Evolutionary conservation across 1,139 yeast species (phyloP).

Genomic region (Sugiyamaella xylanicola): DNA sequence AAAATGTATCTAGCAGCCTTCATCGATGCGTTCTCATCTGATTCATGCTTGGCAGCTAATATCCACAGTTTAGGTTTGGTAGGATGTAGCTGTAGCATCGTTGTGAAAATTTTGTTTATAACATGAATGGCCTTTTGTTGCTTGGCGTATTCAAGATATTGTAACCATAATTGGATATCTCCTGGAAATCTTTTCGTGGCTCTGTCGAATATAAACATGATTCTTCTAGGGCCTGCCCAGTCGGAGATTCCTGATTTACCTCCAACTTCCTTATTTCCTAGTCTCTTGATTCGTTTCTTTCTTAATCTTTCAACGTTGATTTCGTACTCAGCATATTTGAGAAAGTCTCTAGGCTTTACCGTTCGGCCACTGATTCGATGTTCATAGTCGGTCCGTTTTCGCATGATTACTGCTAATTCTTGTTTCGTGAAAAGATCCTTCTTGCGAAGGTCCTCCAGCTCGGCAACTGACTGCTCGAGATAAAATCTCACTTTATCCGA

Average conservation of each 20-base stretch:
- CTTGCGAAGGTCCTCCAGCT: conserved; percentile 80
- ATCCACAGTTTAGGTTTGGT: conserved; percentile 89
- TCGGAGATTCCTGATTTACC: conserved; percentile 57
- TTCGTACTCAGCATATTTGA: conserved; percentile 82
- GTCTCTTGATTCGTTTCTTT: conserved; percentile 66
- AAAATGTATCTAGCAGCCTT: conserved; percentile 85
- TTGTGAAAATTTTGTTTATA: conserved; percentile 78
- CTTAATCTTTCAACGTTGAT: conserved; percentile 76
- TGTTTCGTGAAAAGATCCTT: conserved; percentile 70
- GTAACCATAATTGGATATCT: conserved; percentile 75
- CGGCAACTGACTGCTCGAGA: conserved; percentile 87
- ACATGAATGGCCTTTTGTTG: conserved; percentile 72
- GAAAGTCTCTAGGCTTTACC: conserved; percentile 72
- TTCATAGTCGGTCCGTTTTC: conserved; percentile 93
- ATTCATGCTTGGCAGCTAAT: conserved; percentile 91
- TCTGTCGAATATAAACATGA: conserved; percentile 80
- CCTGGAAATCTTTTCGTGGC: conserved; percentile 81
- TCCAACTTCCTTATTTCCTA: conserved; percentile 42
- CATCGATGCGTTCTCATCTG: conserved; percentile 84
- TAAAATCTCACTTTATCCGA: conserved; percentile 76
- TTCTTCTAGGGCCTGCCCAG: conserved; percentile 84
- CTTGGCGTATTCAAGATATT: conserved; percentile 74
- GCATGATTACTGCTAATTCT: conserved; percentile 85
- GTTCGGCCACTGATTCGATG: conserved; percentile 88
- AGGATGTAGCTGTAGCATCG: conserved; percentile 85